Evolutionary conservation across 495 filamentous ascomycete species (phyloP), one percentile per base, ranked within the genome.

Genomic region (Talaromyces ruber): DNA sequence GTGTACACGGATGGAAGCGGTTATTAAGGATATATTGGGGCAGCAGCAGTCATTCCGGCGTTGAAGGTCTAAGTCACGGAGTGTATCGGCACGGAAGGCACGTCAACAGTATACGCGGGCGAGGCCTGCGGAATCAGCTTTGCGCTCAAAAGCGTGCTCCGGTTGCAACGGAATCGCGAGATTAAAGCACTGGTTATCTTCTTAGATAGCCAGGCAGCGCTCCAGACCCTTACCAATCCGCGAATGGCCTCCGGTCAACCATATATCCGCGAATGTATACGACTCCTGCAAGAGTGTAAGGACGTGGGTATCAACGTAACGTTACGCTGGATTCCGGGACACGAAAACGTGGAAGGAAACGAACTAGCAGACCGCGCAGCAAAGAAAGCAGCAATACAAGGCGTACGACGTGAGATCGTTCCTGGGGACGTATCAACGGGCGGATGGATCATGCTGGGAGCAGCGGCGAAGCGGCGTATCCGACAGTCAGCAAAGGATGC

Each of bases 281-380:
- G 7, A 3, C 55, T 22, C 16, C n/a, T 32, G 5, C 32, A 18
- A 3, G 55, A 58, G 39, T 14, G 6, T n/a, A 8, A 9, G 2
- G 30, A 12, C 4, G 39, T 21, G 4, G 26, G 32, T 16, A 28
- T 18, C 25, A 18, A 32, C 14, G 55, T 58, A 6, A 22, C 26
- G 2, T 55, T 64, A 3, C 39, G 39, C 5, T 60, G 26, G 53
- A 67, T 65, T 25, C 63, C 63, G 53, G 65, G 61, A 29, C 65
- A 67, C 63, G 55, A 55, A 60, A 63, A 59, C 12, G 59, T 62
- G n/a, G 26, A 39, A 32, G 63, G 65, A 28, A 64, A 66, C 47
- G 65, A 64, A 34, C 3, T 50, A 59, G 63, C 63, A 34, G 65
- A 66, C 58, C 51, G 29, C 32, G 62, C 62, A 21, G 63, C 59